These are phyloP conservation scores for Cladosporium phlei DNA, from an alignment of 2,329 filamentous ascomycete species.

Conservation along the genomic window DNA sequence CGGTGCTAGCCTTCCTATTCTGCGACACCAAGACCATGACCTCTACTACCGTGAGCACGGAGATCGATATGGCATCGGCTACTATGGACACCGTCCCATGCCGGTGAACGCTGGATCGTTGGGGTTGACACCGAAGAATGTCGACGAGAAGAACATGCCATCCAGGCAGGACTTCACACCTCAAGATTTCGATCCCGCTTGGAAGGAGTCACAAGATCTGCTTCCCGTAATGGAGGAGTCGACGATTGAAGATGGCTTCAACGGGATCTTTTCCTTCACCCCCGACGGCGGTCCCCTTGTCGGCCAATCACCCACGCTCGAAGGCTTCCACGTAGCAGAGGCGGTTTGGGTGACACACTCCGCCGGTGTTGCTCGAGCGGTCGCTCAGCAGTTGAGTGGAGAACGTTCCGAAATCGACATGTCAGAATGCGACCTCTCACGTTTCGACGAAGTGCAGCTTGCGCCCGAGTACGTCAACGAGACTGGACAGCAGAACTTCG, in stretches of 20 bases:
- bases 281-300: slow-evolving; percentile 59
- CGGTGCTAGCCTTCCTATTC: slow-evolving; percentile 53
- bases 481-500: slow-evolving; percentile 58
- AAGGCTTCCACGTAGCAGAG: slow-evolving; percentile 61
- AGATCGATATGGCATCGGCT: slow-evolving; percentile 59
- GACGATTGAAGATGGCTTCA: slow-evolving; percentile 57
- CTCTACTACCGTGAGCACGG: slow-evolving; percentile 63
- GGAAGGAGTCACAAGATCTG: slow-evolving; percentile 52
- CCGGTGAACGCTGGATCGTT: slow-evolving; percentile 54
- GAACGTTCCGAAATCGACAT: slow-evolving; percentile 55
- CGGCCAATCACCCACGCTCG: slow-evolving; percentile 53
- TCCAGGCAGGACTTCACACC: slow-evolving; percentile 57
- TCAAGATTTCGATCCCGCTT: slow-evolving; percentile 58
- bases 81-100: slow-evolving; percentile 60
- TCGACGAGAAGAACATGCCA: slow-evolving; percentile 59
- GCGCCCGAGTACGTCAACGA: slow-evolving; percentile 53
- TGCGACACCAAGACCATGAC: slow-evolving; percentile 60
- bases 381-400: slow-evolving; percentile 55
- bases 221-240: slow-evolving; percentile 49
- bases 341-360: slow-evolving; percentile 65
- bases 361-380: slow-evolving; percentile 56
- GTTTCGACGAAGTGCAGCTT: slow-evolving; percentile 59
- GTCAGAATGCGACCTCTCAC: slow-evolving; percentile 54
- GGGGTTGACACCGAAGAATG: slow-evolving; percentile 49
- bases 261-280: slow-evolving; percentile 63